phyloP scores from a whole-genome alignment of 2,329 filamentous ascomycete species.

The Diaporthe velutina region DNA sequence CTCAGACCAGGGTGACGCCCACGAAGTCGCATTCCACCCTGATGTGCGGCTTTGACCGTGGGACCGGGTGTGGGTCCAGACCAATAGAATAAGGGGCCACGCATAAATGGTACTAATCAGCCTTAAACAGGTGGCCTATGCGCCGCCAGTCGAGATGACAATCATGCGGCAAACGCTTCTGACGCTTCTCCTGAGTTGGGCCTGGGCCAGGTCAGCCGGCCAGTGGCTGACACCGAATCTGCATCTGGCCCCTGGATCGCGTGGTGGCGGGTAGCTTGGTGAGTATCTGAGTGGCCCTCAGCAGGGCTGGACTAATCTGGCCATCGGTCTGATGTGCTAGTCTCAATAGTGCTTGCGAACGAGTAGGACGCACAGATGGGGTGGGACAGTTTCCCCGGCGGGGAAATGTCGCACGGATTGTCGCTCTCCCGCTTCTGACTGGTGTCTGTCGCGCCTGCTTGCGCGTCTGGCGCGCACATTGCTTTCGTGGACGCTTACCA shows the following conservation, averaged over 20 bases:
- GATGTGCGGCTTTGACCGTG: background rate
- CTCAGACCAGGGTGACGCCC: background rate
- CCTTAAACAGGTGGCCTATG: constrained; percentile 13
- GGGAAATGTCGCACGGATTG: background rate
- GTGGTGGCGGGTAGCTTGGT: background rate
- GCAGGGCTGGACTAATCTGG: background rate
- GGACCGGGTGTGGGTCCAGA: background rate
- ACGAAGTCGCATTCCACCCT: background rate
- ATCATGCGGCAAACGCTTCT: constrained; percentile 23
- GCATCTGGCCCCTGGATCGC: constrained; percentile 21
- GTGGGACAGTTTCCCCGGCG: constrained; percentile 23
- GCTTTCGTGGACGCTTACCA: background rate
- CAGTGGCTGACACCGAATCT: constrained; percentile 15
- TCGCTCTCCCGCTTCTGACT: constrained; percentile 22
- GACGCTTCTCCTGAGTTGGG: background rate
- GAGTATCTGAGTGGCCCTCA: background rate
- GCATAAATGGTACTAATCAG: constrained; percentile 19
- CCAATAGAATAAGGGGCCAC: constrained; percentile 3
- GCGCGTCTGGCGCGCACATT: constrained; percentile 2
- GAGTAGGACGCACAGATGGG: constrained; percentile 22
- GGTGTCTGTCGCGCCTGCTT: background rate
- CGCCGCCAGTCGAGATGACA: background rate
- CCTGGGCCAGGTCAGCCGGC: constrained; percentile 24
- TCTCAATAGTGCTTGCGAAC: constrained; percentile 15
- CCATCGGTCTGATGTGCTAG: constrained; percentile 16